phyloP scores from a whole-genome alignment of 2,329 filamentous ascomycete genomes.

The Alternaria brassicicola region DNA sequence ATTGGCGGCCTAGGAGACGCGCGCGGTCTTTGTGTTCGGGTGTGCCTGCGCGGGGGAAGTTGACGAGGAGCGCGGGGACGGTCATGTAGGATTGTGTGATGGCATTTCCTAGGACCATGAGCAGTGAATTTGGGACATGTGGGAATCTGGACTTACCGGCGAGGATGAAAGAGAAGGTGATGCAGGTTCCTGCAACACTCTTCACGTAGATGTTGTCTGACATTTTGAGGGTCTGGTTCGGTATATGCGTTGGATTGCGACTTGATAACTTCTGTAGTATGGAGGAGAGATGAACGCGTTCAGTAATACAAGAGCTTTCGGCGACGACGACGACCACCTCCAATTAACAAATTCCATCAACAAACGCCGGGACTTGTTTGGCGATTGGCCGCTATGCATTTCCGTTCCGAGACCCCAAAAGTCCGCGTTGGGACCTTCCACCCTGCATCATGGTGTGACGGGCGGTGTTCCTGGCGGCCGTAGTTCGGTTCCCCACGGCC shows the following conservation, averaged over 20 bases:
- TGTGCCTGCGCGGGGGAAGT: slow-evolving; percentile 52
- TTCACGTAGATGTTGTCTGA: slow-evolving; percentile 44
- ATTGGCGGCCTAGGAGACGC: slow-evolving; percentile 56
- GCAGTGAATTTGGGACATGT: slow-evolving; percentile 5
- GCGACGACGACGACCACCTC: slow-evolving; percentile 5
- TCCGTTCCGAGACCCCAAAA: slow-evolving; percentile 9
- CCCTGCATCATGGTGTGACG: slow-evolving; percentile 4
- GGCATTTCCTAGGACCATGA: slow-evolving; percentile 53
- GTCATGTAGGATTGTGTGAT: slow-evolving; percentile 61
- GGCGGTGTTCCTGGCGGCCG: slow-evolving; percentile 8
- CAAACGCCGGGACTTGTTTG: slow-evolving; percentile 5
- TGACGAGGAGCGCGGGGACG: slow-evolving; percentile 56
- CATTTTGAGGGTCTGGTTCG: slow-evolving; percentile 25
- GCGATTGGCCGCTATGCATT: not conserved
- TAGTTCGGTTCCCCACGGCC: slow-evolving; percentile 25
- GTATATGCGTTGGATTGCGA: not conserved
- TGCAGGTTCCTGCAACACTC: slow-evolving; percentile 53
- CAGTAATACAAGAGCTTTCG: not conserved
- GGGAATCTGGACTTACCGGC: slow-evolving; percentile 45
- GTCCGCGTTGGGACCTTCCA: slow-evolving; percentile 1
- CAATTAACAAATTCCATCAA: slow-evolving; percentile 10
- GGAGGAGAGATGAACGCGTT: not conserved
- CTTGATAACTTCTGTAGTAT: not conserved
- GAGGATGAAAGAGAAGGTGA: slow-evolving; percentile 58
- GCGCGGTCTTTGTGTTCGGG: slow-evolving; percentile 52